Evolutionary conservation across 225 moss, liverwort and hornwort species (phyloP), one percentile per base, ranked within the genome.

Genomic region (Asterella californica): DNA sequence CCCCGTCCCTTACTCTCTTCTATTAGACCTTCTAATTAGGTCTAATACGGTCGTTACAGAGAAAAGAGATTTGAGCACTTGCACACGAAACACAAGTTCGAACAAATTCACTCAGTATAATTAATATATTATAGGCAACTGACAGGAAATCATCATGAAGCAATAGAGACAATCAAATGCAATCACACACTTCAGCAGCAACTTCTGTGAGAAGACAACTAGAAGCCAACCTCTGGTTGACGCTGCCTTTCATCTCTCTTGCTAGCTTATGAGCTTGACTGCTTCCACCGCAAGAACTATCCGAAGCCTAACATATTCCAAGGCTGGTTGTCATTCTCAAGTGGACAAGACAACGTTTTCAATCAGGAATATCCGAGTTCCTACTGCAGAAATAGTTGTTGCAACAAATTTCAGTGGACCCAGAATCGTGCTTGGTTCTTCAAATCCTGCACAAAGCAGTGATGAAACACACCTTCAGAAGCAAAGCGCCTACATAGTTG

Each of bases 221-320:
- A 24, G 73, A 78, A 66, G 42, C 6, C 38, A 32, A 86, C 86
- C 86, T 81, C n/a, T 81, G 62, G 49, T 76, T 79, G 76, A 84
- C 71, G 59, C 83, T 79, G 65, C 77, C 76, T 78, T 81, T 87
- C 72, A 87, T 81, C 63, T 82, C 66, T 27, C 81, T 75, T 1
- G 81, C 84, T 65, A 83, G 67, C 50, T 82, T 79, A 70, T 87
- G 75, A 37, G 76, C 83, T 49, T 84, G 83, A 63, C 82, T 87
- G 11, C 84, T 76, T 63, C 81, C 78, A 55, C 64, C 81, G 55
- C 83, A 86, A 50, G 32, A 17, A 60, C 78, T 75, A 71, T 79
- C 78, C 30, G 78, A 72, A 53, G 81, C 78, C 87, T 87, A 80
- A 75, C 42, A 36, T 74, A 30, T 32, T 7, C 33, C 8, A 9